phyloP scores from a whole-genome alignment of 202 grass and related monocot genomes.

The Sporobolus alterniflorus region DNA sequence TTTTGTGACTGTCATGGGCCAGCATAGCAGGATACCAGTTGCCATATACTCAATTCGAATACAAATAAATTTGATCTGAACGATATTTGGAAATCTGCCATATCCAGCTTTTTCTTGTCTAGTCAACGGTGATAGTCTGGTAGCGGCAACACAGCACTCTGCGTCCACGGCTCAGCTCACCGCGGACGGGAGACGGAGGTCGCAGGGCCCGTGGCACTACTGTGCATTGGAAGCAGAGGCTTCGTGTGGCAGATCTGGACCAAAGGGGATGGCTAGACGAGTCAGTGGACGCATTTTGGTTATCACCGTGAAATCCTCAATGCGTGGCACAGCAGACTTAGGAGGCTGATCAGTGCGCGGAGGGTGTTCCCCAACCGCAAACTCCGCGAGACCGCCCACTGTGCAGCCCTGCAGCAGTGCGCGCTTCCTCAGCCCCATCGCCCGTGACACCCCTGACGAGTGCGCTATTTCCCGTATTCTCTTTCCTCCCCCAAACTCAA shows the following conservation, averaged over 20 bases:
- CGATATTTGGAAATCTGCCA: background rate
- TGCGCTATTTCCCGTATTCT: too few species aligned
- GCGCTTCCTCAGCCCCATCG: too few species aligned
- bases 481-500: too few species aligned
- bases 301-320: background rate
- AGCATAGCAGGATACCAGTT: background rate
- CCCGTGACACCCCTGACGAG: too few species aligned
- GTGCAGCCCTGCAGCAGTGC: too few species aligned
- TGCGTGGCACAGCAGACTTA: background rate
- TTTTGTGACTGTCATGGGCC: background rate
- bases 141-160: background rate
- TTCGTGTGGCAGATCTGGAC: too few species aligned
- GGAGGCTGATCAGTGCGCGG: too few species aligned
- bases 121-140: background rate
- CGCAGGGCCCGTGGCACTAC: too few species aligned
- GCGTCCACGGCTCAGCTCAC: background rate
- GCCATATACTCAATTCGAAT: background rate
- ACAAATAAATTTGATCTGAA: background rate
- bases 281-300: background rate
- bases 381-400: too few species aligned
- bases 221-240: background rate
- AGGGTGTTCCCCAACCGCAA: too few species aligned
- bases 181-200: background rate
- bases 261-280: too few species aligned
- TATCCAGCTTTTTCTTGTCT: background rate